These are phyloP conservation scores for Lepidium didymum DNA, from an alignment of 345 rosid genomes.

Conservation along the genomic window DNA sequence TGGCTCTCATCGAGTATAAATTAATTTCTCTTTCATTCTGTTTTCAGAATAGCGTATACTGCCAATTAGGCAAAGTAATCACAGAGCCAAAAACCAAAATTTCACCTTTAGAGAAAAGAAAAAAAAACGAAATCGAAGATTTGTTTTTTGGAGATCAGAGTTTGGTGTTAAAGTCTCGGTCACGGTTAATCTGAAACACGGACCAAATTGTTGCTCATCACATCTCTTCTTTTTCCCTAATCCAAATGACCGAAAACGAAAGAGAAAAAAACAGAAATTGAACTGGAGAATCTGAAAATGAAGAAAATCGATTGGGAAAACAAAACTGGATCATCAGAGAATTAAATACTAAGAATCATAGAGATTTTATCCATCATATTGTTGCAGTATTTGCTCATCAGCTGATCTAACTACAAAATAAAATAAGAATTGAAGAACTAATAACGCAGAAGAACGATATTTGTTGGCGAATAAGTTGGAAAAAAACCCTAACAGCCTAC, in stretches of 20 bases:
- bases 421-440: neutral
- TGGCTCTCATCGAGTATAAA: conserved; percentile 3
- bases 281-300: neutral
- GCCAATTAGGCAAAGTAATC: conserved; percentile 20
- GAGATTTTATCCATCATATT: conserved; percentile 26
- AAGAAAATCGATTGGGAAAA: neutral
- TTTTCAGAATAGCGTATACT: conserved; percentile 28
- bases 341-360: conserved; percentile 36
- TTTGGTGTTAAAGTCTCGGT: conserved; percentile 19
- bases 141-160: conserved; percentile 22
- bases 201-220: conserved; percentile 34
- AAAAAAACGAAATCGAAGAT: too few species aligned
- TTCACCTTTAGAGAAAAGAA: neutral
- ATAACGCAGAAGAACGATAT: neutral
- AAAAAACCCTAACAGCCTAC: neutral
- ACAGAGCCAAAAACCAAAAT: neutral
- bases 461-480: neutral
- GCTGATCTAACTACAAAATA: neutral
- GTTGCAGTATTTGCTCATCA: conserved; percentile 45
- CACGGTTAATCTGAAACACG: conserved; percentile 38
- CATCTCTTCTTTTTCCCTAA: neutral
- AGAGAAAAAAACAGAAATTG: neutral
- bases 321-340: conserved; percentile 27
- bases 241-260: neutral
- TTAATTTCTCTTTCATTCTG: neutral